These are phyloP conservation scores for Quercus gilva DNA, from an alignment of 306 rosid genomes.

Conservation along the genomic window DNA sequence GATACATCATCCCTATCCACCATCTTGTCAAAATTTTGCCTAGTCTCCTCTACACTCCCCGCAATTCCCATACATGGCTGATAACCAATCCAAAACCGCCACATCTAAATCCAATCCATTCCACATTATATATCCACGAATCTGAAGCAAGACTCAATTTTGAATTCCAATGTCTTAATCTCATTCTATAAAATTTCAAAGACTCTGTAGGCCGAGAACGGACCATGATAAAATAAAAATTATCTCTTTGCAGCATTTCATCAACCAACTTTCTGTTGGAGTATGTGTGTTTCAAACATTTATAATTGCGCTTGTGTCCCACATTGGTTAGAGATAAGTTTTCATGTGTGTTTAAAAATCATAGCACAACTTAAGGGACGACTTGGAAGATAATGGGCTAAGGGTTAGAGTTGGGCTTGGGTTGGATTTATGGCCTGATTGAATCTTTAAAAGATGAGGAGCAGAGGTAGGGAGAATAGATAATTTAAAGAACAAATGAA, in stretches of 20 bases:
- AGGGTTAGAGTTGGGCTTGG: no score
- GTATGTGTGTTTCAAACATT: no score
- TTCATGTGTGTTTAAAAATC: no score
- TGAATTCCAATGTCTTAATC: slow-evolving; percentile 42
- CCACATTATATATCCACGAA: slow-evolving; percentile 53
- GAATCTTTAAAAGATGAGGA: no score
- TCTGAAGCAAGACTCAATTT: slow-evolving; percentile 51
- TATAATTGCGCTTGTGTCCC: no score
- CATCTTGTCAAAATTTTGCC: background rate
- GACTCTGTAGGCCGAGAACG: slow-evolving; percentile 49
- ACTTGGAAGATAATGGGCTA: no score
- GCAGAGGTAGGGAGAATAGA: no score
- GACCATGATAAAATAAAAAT: slow-evolving; percentile 49
- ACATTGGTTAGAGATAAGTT: no score
- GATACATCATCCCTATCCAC: slow-evolving; percentile 35
- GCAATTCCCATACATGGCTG: slow-evolving; percentile 67
- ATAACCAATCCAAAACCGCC: slow-evolving; percentile 62
- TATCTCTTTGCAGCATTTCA: slow-evolving; percentile 62
- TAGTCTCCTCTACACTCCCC: slow-evolving; percentile 62
- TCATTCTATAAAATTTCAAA: slow-evolving; percentile 51
- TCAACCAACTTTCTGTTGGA: slow-evolving; percentile 27
- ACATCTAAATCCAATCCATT: slow-evolving; percentile 54
- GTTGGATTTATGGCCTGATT: no score
- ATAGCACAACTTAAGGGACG: no score
- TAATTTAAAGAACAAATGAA: no score